Evolutionary conservation across 2,329 filamentous ascomycete species (phyloP).

Genomic region (Fusarium sp.): DNA sequence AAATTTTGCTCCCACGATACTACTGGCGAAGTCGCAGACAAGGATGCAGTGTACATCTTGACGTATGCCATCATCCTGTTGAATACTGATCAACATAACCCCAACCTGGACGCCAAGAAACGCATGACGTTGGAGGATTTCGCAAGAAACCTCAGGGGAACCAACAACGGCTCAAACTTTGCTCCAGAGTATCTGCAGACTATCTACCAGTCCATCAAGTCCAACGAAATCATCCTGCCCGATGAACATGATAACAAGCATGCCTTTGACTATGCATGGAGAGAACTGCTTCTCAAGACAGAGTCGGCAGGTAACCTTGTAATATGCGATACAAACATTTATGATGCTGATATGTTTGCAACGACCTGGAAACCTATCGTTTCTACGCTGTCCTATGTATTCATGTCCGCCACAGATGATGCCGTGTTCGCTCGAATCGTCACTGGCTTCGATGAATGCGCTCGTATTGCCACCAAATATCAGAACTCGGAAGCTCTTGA

Average conservation of each 20-base stretch:
- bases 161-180: slow-evolving; percentile 89
- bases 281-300: slow-evolving; percentile 88
- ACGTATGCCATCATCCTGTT: slow-evolving; percentile 98
- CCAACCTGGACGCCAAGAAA: slow-evolving; percentile 80
- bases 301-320: slow-evolving; percentile 77
- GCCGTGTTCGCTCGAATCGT: slow-evolving; percentile 93
- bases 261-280: slow-evolving; percentile 98
- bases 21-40: slow-evolving; percentile 80
- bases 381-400: slow-evolving; percentile 95
- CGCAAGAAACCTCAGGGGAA: slow-evolving; percentile 86
- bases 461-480: slow-evolving; percentile 88
- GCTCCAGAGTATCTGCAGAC: slow-evolving; percentile 81
- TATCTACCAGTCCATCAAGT: slow-evolving; percentile 91
- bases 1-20: slow-evolving; percentile 79
- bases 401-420: slow-evolving; percentile 98
- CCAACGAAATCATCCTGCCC: slow-evolving; percentile 93
- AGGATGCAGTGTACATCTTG: slow-evolving; percentile 88
- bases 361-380: slow-evolving; percentile 96
- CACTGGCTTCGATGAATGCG: slow-evolving; percentile 95
- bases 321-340: slow-evolving; percentile 90
- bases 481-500: slow-evolving; percentile 87
- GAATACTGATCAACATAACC: slow-evolving; percentile 97
- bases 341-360: slow-evolving; percentile 97
- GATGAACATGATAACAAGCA: slow-evolving; percentile 98
- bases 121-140: slow-evolving; percentile 90